phyloP scores from a whole-genome alignment of 1,284 basidiomycete species.

The Coniophora puteana region DNA sequence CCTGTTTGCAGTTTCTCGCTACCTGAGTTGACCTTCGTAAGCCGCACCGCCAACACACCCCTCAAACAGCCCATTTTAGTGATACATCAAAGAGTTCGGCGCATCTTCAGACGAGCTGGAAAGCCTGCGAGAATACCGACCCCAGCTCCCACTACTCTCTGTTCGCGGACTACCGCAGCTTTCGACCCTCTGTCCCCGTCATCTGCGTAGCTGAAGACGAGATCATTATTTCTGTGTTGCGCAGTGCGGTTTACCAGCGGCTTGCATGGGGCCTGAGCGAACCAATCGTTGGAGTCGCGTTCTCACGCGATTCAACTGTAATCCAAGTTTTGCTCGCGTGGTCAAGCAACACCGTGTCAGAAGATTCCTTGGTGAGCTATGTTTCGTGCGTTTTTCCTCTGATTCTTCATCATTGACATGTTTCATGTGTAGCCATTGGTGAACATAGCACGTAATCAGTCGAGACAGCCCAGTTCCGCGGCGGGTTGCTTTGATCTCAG shows the following conservation, averaged over 20 bases:
- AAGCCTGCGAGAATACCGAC: neutral
- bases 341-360: neutral
- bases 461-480: neutral
- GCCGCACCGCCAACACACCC: neutral
- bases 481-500: neutral
- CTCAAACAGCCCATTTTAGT: neutral
- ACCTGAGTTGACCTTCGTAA: neutral
- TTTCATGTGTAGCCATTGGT: neutral
- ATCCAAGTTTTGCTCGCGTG: neutral
- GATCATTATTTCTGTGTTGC: neutral
- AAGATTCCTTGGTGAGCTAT: no score
- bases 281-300: neutral
- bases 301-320: neutral
- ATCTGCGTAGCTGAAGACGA: neutral
- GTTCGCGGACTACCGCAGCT: neutral
- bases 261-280: neutral
- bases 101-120: neutral
- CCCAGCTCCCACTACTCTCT: neutral
- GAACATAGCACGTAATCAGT: neutral
- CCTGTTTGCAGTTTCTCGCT: neutral
- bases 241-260: slow-evolving; percentile 1
- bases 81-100: neutral
- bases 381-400: neutral
- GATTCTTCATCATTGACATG: neutral
- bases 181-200: neutral